Evolutionary conservation across 2,329 filamentous ascomycete genomes (phyloP).

Genomic region (Clonostachys byssicola): DNA sequence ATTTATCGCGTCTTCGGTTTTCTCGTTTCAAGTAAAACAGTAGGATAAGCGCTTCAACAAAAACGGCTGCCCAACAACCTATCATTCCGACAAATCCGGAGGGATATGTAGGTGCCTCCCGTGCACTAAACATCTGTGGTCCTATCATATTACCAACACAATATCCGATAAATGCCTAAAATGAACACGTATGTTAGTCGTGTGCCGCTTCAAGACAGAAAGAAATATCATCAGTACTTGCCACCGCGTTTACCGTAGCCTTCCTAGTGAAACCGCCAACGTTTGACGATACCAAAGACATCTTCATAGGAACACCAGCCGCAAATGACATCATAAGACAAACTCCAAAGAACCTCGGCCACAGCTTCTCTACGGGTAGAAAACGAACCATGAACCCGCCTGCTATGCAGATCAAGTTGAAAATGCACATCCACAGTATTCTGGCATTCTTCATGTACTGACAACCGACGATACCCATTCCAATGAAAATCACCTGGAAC

Average conservation of each 20-base stretch:
- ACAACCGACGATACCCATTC: conserved; percentile 15
- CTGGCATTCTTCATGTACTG: conserved; percentile 15
- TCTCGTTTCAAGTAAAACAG: conserved; percentile 3
- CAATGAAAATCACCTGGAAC: conserved; percentile 22
- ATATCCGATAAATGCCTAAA: conserved; percentile 32
- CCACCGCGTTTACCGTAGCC: conserved; percentile 14
- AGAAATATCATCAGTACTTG: conserved; percentile 5
- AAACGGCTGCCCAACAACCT: conserved; percentile 6
- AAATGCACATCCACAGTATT: conserved; percentile 12
- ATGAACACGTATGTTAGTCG: too few species aligned
- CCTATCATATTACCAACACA: conserved; percentile 13
- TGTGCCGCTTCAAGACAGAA: too few species aligned
- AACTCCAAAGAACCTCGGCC: conserved; percentile 12
- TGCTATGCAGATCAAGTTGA: conserved; percentile 16
- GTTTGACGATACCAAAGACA: conserved; percentile 18
- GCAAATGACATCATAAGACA: conserved; percentile 14
- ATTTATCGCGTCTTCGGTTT: conserved; percentile 12
- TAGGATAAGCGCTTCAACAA: conserved; percentile 8
- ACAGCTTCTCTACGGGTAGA: conserved; percentile 11
- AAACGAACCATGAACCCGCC: conserved; percentile 17
- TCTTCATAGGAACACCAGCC: conserved; percentile 14
- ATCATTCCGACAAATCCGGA: conserved; percentile 14
- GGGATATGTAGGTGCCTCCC: conserved; percentile 13
- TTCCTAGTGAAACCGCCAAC: conserved; percentile 20
- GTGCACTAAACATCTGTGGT: conserved; percentile 13